These are phyloP conservation scores for Mycena chlorophos DNA, from an alignment of 768 basidiomycete genomes.

Conservation along the genomic window DNA sequence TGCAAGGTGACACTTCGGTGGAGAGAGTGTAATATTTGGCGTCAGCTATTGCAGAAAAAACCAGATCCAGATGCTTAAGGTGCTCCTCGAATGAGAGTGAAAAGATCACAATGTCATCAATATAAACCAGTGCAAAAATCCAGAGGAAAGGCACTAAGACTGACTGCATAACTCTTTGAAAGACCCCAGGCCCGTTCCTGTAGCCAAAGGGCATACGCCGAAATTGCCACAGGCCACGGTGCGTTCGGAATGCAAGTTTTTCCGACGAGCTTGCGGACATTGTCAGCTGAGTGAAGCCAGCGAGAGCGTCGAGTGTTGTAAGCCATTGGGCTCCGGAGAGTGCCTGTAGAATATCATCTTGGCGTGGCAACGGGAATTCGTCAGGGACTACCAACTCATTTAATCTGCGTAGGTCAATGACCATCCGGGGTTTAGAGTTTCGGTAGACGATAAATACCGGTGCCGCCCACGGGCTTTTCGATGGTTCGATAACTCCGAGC, in stretches of 20 bases:
- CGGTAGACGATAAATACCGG: constrained; percentile 36
- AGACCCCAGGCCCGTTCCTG: constrained; percentile 37
- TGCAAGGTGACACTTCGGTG: constrained; percentile 35
- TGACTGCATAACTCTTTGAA: constrained; percentile 43
- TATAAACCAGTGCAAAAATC: constrained; percentile 41
- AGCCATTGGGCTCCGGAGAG: constrained; percentile 32
- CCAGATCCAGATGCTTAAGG: constrained; percentile 29
- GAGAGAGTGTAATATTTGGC: constrained; percentile 36
- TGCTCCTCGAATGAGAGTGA: constrained; percentile 31
- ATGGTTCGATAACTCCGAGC: constrained; percentile 39
- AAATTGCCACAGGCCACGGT: constrained; percentile 43
- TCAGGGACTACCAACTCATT: constrained; percentile 22
- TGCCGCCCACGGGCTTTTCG: constrained; percentile 37
- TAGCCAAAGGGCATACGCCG: constrained; percentile 41
- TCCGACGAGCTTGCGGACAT: constrained; percentile 28
- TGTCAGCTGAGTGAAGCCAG: constrained; percentile 42
- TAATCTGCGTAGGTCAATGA: constrained; percentile 33
- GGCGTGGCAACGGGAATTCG: constrained; percentile 26
- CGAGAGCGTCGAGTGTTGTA: constrained; percentile 34
- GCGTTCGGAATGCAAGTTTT: constrained; percentile 39
- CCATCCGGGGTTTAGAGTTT: constrained; percentile 37
- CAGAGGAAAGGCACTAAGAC: constrained; percentile 37
- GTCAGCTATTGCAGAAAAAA: constrained; percentile 28
- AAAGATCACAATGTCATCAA: constrained; percentile 43
- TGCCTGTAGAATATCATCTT: constrained; percentile 29